Percentiles rank a stretch among this genome's conserved stretches.
These are phyloP conservation scores for Austroboletus novae-zelandiae DNA, from an alignment of 1,284 basidiomycete species.

Conservation along the genomic window DNA sequence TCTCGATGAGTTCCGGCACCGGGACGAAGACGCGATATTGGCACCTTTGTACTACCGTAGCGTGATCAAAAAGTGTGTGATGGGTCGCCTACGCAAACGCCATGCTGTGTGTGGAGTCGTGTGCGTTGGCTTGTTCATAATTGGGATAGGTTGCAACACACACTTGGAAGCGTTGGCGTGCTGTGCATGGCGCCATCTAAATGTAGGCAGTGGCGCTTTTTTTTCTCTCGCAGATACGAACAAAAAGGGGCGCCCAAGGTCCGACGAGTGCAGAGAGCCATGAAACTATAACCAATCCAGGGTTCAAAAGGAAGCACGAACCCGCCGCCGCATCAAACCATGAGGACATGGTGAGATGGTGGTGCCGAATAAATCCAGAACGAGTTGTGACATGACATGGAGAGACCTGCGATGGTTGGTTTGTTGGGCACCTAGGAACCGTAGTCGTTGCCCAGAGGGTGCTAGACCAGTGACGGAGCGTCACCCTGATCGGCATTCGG, in stretches of 20 bases:
- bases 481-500: slow-evolving; percentile 11
- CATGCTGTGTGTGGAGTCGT: too few relatives aligned
- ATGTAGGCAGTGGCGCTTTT: slow-evolving; percentile 11
- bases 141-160: too few relatives aligned
- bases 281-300: slow-evolving; percentile 21
- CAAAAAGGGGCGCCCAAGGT: slow-evolving; percentile 35
- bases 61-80: too few relatives aligned
- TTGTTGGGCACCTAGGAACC: background rate
- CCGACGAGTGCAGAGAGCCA: slow-evolving; percentile 20
- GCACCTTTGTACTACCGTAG: too few relatives aligned
- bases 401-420: too few relatives aligned
- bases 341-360: slow-evolving; percentile 8
- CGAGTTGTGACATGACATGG: background rate
- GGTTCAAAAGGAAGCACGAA: slow-evolving; percentile 8
- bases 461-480: slow-evolving; percentile 13
- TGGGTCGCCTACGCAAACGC: too few relatives aligned
- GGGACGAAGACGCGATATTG: too few relatives aligned
- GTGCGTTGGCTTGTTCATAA: too few relatives aligned
- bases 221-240: background rate
- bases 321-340: slow-evolving; percentile 6
- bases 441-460: slow-evolving; percentile 1
- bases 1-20: too few relatives aligned
- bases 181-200: slow-evolving; percentile 18
- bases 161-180: slow-evolving; percentile 13
- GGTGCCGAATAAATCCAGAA: background rate